Percentiles rank a stretch among this genome's conserved stretches.
These are phyloP conservation scores for Grifola frondosa DNA, from an alignment of 1,284 basidiomycete genomes.

Conservation along the genomic window DNA sequence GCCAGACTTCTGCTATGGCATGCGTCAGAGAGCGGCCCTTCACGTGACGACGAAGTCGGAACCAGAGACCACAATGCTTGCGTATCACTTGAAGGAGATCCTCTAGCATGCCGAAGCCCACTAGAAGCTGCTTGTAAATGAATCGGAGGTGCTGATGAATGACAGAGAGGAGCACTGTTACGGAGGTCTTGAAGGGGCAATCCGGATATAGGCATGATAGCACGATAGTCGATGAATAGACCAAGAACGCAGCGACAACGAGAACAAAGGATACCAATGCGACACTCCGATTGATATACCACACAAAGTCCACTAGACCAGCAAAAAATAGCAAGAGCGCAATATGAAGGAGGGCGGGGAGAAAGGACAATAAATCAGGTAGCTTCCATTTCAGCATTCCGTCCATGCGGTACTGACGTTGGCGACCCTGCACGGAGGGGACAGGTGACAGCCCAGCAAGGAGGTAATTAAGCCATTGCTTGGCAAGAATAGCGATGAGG, in stretches of 20 bases:
- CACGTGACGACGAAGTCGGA: no score
- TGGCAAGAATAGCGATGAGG: slow-evolving; percentile 11
- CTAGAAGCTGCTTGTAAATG: no score
- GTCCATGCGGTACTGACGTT: slow-evolving; percentile 14
- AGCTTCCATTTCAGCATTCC: slow-evolving; percentile 12
- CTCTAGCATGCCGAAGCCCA: no score
- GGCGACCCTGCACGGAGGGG: not conserved
- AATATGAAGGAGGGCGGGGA: slow-evolving; percentile 16
- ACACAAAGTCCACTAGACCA: slow-evolving; percentile 15
- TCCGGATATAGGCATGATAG: slow-evolving; percentile 10
- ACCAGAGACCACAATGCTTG: no score
- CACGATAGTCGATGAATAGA: slow-evolving; percentile 8
- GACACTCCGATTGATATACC: slow-evolving; percentile 5
- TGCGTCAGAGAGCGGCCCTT: no score
- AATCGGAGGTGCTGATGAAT: no score
- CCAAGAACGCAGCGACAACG: slow-evolving; percentile 2
- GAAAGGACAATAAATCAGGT: slow-evolving; percentile 3
- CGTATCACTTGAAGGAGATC: no score
- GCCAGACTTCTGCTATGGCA: no score
- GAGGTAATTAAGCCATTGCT: slow-evolving; percentile 14
- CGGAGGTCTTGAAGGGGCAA: slow-evolving; percentile 15
- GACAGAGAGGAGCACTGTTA: slow-evolving; percentile 3
- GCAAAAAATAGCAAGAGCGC: slow-evolving; percentile 15
- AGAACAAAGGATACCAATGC: slow-evolving; percentile 5
- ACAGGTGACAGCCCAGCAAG: slow-evolving; percentile 6